These are phyloP conservation scores for Colletotrichum tofieldiae DNA, from an alignment of 2,329 filamentous ascomycete genomes.

Conservation along the genomic window DNA sequence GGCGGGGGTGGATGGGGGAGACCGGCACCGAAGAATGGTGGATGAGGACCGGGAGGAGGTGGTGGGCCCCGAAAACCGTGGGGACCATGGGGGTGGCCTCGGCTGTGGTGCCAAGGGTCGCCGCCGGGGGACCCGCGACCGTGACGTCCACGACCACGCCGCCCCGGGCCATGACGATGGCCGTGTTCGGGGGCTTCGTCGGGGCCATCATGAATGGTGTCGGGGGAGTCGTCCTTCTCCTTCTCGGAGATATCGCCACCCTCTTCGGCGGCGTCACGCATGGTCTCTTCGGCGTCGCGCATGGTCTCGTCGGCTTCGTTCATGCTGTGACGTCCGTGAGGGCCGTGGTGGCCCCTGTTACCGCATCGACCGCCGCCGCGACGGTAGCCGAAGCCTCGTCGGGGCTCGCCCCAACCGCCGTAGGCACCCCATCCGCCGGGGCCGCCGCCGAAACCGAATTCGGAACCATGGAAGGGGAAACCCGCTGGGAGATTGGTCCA, in stretches of 20 bases:
- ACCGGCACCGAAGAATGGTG: constrained; percentile 46
- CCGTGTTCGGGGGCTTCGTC: constrained; percentile 54
- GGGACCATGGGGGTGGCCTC: constrained; percentile 29
- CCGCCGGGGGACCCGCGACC: constrained; percentile 29
- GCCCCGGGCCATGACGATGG: constrained; percentile 46
- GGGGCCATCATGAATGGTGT: constrained; percentile 52
- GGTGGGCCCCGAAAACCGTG: constrained; percentile 43
- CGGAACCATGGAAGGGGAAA: constrained; percentile 53
- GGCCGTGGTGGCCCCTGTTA: constrained; percentile 35
- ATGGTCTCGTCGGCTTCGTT: constrained; percentile 33
- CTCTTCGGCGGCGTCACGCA: constrained; percentile 47
- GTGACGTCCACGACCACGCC: constrained; percentile 44
- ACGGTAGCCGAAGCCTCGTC: constrained; percentile 23
- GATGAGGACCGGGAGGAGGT: constrained; percentile 46
- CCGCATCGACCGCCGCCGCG: constrained; percentile 33
- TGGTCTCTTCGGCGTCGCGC: constrained; percentile 44
- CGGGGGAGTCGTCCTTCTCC: constrained; percentile 55
- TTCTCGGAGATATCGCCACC: constrained; percentile 46
- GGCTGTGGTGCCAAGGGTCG: constrained; percentile 31
- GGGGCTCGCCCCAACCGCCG: constrained; percentile 34
- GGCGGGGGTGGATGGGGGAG: constrained; percentile 41
- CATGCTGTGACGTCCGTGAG: constrained; percentile 42
- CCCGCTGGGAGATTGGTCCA: constrained; percentile 49
- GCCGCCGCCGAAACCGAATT: constrained; percentile 33
- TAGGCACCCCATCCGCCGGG: constrained; percentile 33